These are phyloP conservation scores for Fusarium avenaceum DNA, from an alignment of 2,329 filamentous ascomycete species.

Conservation along the genomic window DNA sequence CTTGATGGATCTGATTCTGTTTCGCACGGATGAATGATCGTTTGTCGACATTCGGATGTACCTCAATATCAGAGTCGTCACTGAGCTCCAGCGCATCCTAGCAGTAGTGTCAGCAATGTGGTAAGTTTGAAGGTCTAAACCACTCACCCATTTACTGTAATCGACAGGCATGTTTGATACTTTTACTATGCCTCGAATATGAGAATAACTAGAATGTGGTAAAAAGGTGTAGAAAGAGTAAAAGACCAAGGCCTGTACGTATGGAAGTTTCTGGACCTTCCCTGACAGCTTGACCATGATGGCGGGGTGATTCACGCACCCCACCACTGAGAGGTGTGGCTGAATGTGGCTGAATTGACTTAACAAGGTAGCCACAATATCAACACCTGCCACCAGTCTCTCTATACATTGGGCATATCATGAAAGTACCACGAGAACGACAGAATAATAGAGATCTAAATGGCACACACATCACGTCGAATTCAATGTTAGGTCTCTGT, in stretches of 20 bases:
- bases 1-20: constrained; percentile 95
- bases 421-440: neutral
- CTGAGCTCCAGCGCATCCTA: constrained; percentile 94
- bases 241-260: constrained; percentile 6
- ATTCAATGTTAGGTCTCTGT: neutral
- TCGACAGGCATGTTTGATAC: constrained; percentile 63
- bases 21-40: constrained; percentile 98
- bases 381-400: neutral
- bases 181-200: neutral
- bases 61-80: constrained; percentile 97
- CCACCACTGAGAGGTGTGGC: constrained; percentile 39
- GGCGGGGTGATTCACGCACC: constrained; percentile 44
- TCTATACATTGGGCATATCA: no score
- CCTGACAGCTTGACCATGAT: constrained; percentile 44
- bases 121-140: neutral
- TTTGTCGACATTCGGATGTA: constrained; percentile 99
- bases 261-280: constrained; percentile 49
- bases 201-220: neutral
- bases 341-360: neutral
- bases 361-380: neutral
- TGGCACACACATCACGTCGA: neutral
- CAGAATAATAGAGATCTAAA: neutral
- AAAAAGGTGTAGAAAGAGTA: neutral
- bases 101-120: constrained; percentile 19
- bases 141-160: constrained; percentile 77